Conservation (phyloP, 2,329 filamentous ascomycete species). For the Alternaria triticina region DNA sequence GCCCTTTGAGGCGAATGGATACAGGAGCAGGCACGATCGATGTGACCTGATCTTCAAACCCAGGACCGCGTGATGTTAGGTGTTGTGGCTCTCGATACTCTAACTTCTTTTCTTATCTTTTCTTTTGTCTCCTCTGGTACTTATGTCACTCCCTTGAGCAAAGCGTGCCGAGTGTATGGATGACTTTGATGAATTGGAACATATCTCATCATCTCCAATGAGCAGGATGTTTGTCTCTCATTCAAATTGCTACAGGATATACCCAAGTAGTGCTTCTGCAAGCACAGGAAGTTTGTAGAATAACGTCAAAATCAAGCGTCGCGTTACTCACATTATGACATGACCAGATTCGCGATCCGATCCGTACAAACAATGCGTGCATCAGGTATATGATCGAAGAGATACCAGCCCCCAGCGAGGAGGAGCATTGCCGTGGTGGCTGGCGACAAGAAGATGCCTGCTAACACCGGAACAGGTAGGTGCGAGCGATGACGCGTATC, state of each 20-base stretch:
- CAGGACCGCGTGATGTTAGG: not conserved
- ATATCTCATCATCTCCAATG: not conserved
- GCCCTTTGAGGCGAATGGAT: constrained; percentile 30
- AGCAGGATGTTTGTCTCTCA: not conserved
- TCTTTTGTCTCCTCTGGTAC: not conserved
- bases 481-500: not conserved
- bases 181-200: not conserved
- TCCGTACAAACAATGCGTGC: not conserved
- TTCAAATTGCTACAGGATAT: not conserved
- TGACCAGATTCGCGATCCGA: not conserved
- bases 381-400: not conserved
- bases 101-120: not conserved
- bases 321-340: not conserved
- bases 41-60: constrained; percentile 25
- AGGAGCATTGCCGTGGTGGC: not conserved
- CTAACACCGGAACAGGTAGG: not conserved
- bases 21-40: constrained; percentile 23
- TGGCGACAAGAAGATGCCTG: not conserved
- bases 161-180: not conserved
- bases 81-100: not conserved
- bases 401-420: not conserved
- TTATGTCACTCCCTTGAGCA: not conserved
- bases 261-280: not conserved
- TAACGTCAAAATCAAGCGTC: not conserved
- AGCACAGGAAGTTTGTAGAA: not conserved